Percentiles rank a stretch among this genome's conserved stretches.
These are phyloP conservation scores for Choanephora cucurbitarum DNA, from an alignment of 371 early-diverging fungal species.

Conservation along the genomic window DNA sequence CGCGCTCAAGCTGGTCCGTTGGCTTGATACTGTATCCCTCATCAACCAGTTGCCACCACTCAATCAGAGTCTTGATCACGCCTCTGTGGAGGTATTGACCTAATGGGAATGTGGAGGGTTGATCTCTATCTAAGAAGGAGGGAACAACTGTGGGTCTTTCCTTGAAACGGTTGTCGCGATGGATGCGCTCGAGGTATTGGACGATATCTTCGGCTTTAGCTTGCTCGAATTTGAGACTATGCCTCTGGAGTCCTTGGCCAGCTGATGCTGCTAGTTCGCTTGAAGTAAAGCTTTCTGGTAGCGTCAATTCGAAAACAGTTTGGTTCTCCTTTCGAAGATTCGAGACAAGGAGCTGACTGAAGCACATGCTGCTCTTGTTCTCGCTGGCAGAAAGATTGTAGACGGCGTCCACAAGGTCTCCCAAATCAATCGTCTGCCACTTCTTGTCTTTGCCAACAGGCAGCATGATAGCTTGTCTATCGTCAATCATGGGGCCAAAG, in stretches of 20 bases:
- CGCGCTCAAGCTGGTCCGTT: conserved; percentile 11
- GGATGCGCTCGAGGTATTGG: conserved; percentile 17
- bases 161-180: conserved; percentile 24
- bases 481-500: conserved; percentile 31
- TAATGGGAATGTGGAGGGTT: conserved; percentile 19
- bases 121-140: not conserved
- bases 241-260: conserved; percentile 9
- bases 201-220: conserved; percentile 3
- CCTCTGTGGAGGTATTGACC: conserved; percentile 19
- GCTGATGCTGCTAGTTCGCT: conserved; percentile 8
- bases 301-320: conserved; percentile 22
- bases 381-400: conserved; percentile 8
- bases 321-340: conserved; percentile 7
- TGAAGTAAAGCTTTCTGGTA: conserved; percentile 7
- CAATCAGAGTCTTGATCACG: conserved; percentile 18
- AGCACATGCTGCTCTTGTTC: too few species aligned
- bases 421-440: conserved; percentile 20
- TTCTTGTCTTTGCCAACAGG: conserved; percentile 9
- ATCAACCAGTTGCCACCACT: conserved; percentile 18
- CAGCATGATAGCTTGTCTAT: conserved; percentile 14
- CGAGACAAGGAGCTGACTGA: not conserved
- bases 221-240: conserved; percentile 17
- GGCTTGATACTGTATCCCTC: not conserved
- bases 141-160: conserved; percentile 9
- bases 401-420: conserved; percentile 18